Evolutionary conservation across 345 rosid genomes (phyloP).

Genomic region (Citrus hindsii): DNA sequence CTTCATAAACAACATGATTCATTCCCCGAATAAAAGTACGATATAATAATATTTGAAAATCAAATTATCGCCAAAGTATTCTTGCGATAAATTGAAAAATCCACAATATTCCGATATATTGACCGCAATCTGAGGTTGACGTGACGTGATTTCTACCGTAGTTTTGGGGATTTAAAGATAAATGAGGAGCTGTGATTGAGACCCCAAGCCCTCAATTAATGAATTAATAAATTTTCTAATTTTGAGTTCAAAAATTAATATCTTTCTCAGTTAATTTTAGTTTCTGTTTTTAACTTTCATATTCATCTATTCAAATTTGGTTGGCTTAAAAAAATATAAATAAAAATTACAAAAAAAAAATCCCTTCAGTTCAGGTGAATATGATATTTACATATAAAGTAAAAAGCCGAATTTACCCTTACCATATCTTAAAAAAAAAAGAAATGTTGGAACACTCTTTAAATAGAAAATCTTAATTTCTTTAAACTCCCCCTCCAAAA

Average conservation of each 20-base stretch:
- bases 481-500: too few species aligned
- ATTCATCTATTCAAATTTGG: neutral
- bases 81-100: neutral
- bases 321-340: neutral
- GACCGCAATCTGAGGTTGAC: constrained; percentile 18
- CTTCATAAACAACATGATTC: too few species aligned
- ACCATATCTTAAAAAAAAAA: too few species aligned
- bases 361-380: neutral
- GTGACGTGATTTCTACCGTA: constrained; percentile 11
- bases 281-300: neutral
- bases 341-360: neutral
- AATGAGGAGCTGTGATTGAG: neutral
- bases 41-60: neutral
- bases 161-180: constrained; percentile 1
- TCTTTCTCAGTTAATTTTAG: neutral
- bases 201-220: neutral
- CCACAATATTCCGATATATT: neutral
- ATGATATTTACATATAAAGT: too few species aligned
- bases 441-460: neutral
- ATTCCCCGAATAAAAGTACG: too few species aligned
- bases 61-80: neutral
- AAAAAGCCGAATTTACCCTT: too few species aligned
- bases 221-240: too few species aligned
- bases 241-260: neutral
- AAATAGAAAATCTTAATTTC: too few species aligned